Evolutionary conservation across 176 grass and related monocot species (phyloP), one percentile per base, ranked within the genome.

Genomic region (Oryza rufipogon): DNA sequence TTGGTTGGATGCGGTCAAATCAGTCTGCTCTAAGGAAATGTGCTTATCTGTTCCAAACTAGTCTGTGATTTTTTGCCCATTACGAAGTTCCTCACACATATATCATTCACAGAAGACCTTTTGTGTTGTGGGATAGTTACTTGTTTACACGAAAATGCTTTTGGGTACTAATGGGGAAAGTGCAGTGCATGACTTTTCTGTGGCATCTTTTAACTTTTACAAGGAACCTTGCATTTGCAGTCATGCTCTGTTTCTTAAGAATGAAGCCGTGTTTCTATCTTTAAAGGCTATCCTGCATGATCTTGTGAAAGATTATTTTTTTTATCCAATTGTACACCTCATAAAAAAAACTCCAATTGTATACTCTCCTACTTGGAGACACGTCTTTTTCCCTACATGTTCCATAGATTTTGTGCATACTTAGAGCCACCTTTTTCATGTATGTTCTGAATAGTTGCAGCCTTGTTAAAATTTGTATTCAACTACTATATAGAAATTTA

Each of bases 381-480:
- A 63, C 58, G 0, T 11, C 1, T 61, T 61, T 63, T 63, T 11
- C 7, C 2, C 17, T 22, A 63, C 23, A 63, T 63, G 13, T 63
- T 63, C 20, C 58, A 63, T 63, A 63, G 19, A 61, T 63, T 60
- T n/a, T 11, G 58, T 23, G 19, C n/a, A 63, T 63, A 58, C 20
- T 64, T 64, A 39, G 20, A 60, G 1, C 77, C 12, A 66, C 23
- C 23, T 63, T 52, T 72, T 65, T 64, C 10, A 8, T 63, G 9
- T 75, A 9, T 11, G 39, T 64, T 68, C 23, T 2, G 41, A 34
- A 11, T 49, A 23, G 41, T 70, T 72, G 68, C 80, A 77, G 30
- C 33, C 7, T 68, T 82, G 54, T 78, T 87, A 64, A 23, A 66
- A 16, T 86, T 23, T 89, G 23, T 68, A 30, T 2, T 73, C 41